These are phyloP conservation scores for Acmispon strigosus DNA, from an alignment of 306 rosid species.

Conservation along the genomic window DNA sequence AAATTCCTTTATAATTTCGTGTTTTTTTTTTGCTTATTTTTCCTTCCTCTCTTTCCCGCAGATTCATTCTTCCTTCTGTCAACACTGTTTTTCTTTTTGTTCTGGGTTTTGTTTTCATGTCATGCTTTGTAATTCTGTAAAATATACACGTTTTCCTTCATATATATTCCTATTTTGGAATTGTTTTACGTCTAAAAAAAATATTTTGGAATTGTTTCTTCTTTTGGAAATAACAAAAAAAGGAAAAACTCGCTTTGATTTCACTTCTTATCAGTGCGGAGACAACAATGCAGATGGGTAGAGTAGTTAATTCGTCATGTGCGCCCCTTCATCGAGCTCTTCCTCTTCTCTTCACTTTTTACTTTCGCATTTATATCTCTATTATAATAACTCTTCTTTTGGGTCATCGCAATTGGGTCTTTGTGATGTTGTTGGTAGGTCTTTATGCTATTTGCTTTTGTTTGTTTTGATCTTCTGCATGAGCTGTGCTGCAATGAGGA, in stretches of 20 bases:
- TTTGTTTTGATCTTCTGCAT: slow-evolving; percentile 3
- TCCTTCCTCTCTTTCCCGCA: slow-evolving; percentile 19
- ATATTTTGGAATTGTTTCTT: slow-evolving; percentile 11
- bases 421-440: neutral
- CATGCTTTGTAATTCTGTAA: slow-evolving; percentile 16
- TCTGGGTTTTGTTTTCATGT: neutral
- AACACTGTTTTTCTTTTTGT: neutral
- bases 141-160: neutral
- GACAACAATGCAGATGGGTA: slow-evolving; percentile 34
- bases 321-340: neutral
- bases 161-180: slow-evolving; percentile 6
- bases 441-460: neutral
- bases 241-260: slow-evolving; percentile 1
- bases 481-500: neutral
- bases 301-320: slow-evolving; percentile 16
- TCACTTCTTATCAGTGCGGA: slow-evolving; percentile 25
- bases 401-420: neutral
- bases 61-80: slow-evolving; percentile 49
- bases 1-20: neutral
- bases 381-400: neutral
- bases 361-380: neutral
- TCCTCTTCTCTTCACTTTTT: neutral
- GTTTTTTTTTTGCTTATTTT: neutral
- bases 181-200: no score
- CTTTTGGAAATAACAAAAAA: neutral